Evolutionary conservation across 345 rosid genomes (phyloP), one percentile per base, ranked within the genome.

Genomic region (Durio zibethinus): DNA sequence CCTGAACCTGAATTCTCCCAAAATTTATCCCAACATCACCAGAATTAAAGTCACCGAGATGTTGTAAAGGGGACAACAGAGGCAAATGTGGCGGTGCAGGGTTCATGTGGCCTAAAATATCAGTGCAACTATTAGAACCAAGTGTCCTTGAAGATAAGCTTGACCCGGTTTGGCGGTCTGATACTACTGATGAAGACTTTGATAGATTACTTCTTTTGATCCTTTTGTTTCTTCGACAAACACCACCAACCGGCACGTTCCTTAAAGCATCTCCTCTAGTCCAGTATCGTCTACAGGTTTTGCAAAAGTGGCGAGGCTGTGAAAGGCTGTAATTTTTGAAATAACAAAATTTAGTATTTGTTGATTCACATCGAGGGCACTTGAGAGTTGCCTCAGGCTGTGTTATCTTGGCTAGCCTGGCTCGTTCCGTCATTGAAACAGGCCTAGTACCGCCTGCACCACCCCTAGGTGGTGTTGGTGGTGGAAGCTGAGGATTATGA

Each of bases 251-350:
- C 0, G 95, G 95, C 3, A 91, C 95, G 81, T 78, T 91, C 77
- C 95, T 82, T 42, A 91, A 76, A 29, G 95, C 90, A 25, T 93
- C 95, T 4, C 95, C 95, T 64, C 90, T 77, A 1, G 95, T 91
- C 95, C 95, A 91, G 85, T 91, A 89, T 4, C 95, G 87, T 23
- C 93, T 82, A 74, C 95, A 91, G 33, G 91, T 80, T 87, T 89
- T 91, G 88, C 95, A 91, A 71, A 91, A 89, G 85, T 91, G 91
- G 35, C 95, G 93, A 27, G 95, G 95, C 79, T 91, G 95, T 11
- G 90, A 12, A 66, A 91, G 90, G 86, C 85, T 90, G 76, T 90
- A 90, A 79, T 90, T 90, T 78, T 90, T 90, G 88, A 85, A 90
- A 86, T 90, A 91, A 79, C 95, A 91, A 72, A 91, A 91, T 82